Evolutionary conservation across 148 eudicot genomes (phyloP).

Genomic region (Selenicereus undatus): DNA sequence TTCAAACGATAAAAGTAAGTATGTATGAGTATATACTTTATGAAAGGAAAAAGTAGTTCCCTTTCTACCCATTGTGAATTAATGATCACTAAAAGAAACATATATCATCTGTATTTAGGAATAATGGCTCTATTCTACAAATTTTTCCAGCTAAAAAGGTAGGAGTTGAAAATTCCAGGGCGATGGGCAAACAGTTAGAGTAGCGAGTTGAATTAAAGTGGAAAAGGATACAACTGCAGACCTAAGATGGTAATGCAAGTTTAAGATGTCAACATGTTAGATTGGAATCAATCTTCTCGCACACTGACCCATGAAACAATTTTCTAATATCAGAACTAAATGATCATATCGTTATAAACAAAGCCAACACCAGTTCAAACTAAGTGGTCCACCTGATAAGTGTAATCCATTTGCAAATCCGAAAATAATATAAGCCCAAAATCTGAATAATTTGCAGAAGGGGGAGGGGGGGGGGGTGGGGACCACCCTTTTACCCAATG

Average conservation of each 20-base stretch:
- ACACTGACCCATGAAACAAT: neutral
- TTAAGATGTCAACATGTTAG: slow-evolving; percentile 13
- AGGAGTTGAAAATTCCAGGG: slow-evolving; percentile 17
- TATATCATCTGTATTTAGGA: slow-evolving; percentile 1
- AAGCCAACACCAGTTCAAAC: slow-evolving; percentile 14
- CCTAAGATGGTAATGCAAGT: slow-evolving; percentile 21
- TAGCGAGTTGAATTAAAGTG: neutral
- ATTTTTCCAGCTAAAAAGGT: slow-evolving; percentile 14
- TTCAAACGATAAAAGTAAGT: neutral
- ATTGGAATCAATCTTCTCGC: slow-evolving; percentile 1
- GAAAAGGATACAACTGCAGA: slow-evolving; percentile 20
- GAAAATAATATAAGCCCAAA: slow-evolving; percentile 1
- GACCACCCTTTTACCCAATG: slow-evolving; percentile 1
- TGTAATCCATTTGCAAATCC: slow-evolving; percentile 14
- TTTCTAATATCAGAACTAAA: slow-evolving; percentile 12
- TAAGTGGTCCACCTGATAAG: slow-evolving; percentile 11
- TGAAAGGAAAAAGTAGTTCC: slow-evolving; percentile 12
- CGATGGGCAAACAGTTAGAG: neutral
- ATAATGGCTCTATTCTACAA: slow-evolving; percentile 17
- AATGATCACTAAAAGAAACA: neutral
- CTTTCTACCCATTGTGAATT: neutral
- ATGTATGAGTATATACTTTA: slow-evolving; percentile 8
- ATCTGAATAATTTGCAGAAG: neutral
- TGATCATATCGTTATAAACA: slow-evolving; percentile 7
- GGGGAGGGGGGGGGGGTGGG: neutral